Conservation (phyloP, 2,329 filamentous ascomycete species). For the Neofusicoccum cordaticola region DNA sequence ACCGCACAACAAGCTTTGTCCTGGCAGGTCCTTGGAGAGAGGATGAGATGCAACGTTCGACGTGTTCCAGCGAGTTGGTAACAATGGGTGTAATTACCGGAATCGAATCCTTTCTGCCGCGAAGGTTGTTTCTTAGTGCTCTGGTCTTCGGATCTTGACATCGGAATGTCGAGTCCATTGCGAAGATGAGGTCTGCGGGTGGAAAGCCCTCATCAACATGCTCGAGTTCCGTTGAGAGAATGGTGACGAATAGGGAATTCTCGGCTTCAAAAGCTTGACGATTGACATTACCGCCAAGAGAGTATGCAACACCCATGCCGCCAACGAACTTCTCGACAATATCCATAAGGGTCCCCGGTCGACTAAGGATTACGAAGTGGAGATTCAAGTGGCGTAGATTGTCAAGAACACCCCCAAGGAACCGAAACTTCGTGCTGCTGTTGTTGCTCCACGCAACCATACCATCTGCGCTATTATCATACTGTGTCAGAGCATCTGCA, state of each 20-base stretch:
- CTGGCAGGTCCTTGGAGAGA: constrained; percentile 14
- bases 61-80: constrained; percentile 43
- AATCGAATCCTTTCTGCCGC: constrained; percentile 9
- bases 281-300: constrained; percentile 16
- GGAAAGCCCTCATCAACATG: constrained; percentile 21
- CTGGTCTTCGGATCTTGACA: not conserved
- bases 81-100: constrained; percentile 41
- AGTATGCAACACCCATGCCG: constrained; percentile 20
- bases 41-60: constrained; percentile 38
- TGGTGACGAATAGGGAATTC: constrained; percentile 14
- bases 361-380: constrained; percentile 30
- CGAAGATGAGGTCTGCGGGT: constrained; percentile 40
- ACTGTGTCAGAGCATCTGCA: constrained; percentile 10
- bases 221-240: constrained; percentile 6
- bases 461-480: constrained; percentile 20
- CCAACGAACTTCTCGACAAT: constrained; percentile 34
- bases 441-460: constrained; percentile 25
- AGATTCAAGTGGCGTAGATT: constrained; percentile 23
- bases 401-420: constrained; percentile 32
- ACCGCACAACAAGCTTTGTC: constrained; percentile 37
- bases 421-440: constrained; percentile 34
- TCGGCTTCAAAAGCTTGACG: not conserved
- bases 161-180: constrained; percentile 34
- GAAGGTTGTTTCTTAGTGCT: not conserved
- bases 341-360: constrained; percentile 26